Percentiles rank a stretch among this genome's conserved stretches.
Evolutionary conservation across 208 protist genomes (phyloP).

Genomic region (Crithidia fasciculata): DNA sequence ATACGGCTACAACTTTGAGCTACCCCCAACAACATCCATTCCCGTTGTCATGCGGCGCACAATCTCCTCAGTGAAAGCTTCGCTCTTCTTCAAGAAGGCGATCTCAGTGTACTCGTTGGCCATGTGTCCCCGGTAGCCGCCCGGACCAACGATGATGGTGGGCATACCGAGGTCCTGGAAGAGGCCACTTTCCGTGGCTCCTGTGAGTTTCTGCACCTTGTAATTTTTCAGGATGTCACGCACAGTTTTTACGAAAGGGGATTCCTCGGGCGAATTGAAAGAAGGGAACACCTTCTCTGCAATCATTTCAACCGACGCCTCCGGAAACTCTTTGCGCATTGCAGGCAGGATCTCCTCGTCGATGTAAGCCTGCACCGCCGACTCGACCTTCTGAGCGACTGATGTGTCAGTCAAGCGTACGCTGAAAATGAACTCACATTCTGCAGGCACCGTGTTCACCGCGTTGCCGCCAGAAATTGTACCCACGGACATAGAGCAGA

Average conservation of each 20-base stretch:
- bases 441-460: conserved; percentile 50
- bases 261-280: conserved; percentile 30
- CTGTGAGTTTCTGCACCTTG: conserved; percentile 23
- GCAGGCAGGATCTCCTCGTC: conserved; percentile 23
- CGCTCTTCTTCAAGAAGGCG: conserved; percentile 30
- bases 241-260: conserved; percentile 37
- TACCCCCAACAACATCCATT: neutral
- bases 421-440: conserved; percentile 44
- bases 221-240: conserved; percentile 18
- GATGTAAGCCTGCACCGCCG: conserved; percentile 37
- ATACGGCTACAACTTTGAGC: neutral
- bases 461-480: too few species aligned
- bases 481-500: conserved; percentile 35
- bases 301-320: conserved; percentile 25
- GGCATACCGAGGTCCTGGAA: conserved; percentile 53
- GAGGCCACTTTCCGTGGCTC: conserved; percentile 45
- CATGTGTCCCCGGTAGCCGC: conserved; percentile 46
- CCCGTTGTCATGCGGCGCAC: conserved; percentile 16
- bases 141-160: conserved; percentile 48
- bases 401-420: conserved; percentile 32
- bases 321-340: conserved; percentile 38
- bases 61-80: conserved; percentile 24
- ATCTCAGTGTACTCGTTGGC: conserved; percentile 50
- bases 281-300: conserved; percentile 5
- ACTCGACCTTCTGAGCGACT: conserved; percentile 23